phyloP scores from a whole-genome alignment of 2,329 filamentous ascomycete species.

The Claviceps monticola region DNA sequence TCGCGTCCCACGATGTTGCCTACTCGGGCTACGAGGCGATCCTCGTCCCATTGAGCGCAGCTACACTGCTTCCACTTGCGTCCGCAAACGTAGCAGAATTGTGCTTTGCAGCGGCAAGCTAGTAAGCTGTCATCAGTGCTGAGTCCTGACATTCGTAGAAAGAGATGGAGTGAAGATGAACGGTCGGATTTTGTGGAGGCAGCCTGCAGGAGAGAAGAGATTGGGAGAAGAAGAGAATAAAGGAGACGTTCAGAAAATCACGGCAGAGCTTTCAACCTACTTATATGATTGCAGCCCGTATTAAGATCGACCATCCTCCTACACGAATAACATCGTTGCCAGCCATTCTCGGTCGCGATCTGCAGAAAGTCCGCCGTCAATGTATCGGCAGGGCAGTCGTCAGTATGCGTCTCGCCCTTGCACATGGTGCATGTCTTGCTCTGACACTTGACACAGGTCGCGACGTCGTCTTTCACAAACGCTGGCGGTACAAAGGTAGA shows the following conservation, averaged over 20 bases:
- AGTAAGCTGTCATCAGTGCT: neutral
- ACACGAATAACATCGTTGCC: conserved; percentile 38
- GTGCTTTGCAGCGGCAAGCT: conserved; percentile 29
- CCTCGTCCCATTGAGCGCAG: conserved; percentile 26
- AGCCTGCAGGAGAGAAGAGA: neutral
- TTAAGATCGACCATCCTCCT: conserved; percentile 31
- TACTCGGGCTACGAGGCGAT: neutral
- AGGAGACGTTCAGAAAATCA: neutral
- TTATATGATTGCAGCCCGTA: conserved; percentile 43
- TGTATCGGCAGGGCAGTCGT: conserved; percentile 33
- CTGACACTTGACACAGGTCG: conserved; percentile 27
- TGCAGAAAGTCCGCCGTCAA: conserved; percentile 24
- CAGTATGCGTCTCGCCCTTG: conserved; percentile 30
- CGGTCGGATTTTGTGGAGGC: neutral
- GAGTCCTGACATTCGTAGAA: neutral
- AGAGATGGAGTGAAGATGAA: neutral
- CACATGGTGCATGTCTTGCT: conserved; percentile 35
- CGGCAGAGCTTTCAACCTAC: conserved; percentile 16
- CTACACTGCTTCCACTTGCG: conserved; percentile 23
- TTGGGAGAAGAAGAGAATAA: neutral
- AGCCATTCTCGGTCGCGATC: conserved; percentile 28
- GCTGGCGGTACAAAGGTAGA: conserved; percentile 29
- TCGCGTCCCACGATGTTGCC: conserved; percentile 1
- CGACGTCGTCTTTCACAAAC: conserved; percentile 20
- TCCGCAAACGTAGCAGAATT: conserved; percentile 40